Evolutionary conservation across 176 grass and related monocot genomes (phyloP), one percentile per base, ranked within the genome.

Genomic region (Aegilops sharonensis): DNA sequence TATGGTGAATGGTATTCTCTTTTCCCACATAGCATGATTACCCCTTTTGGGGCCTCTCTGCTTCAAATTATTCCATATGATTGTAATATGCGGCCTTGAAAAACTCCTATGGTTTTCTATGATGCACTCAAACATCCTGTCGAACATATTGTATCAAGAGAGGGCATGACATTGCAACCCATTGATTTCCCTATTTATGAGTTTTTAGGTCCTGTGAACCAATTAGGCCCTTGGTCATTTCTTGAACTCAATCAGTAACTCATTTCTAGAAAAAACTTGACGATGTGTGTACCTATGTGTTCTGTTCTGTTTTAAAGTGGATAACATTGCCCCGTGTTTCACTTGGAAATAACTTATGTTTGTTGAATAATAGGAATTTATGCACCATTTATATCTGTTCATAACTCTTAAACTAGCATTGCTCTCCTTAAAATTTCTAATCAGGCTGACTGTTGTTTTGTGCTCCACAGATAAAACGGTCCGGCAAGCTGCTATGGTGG

Each of bases 1-100:
- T 64, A 78, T 92, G 50, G 93, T 98, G 84, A 98, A 98, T 71
- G 97, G 97, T 98, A 98, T 87, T 31, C 15, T 34, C 68, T 90
- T 60, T 47, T 80, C 15, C 61, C 78, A 45, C 43, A 61, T 9
- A 42, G 3, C 34, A 64, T 11, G 8, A 79, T 64, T 79, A 1
- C 35, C 30, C 36, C 59, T 40, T 62, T 64, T 42, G n/a, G 40
- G 71, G 72, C 23, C 42, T 73, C n/a, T 73, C 43, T 27, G 71
- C 39, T 75, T 47, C 42, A 48, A 75, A 75, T 24, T 12, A 74
- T 75, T 75, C 40, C 42, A 48, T 45, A 29, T 13, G 42, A 43
- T 48, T 29, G 42, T 75, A 75, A 5, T 47, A 74, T 27, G 23
- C 15, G 3, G 29, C 24, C 23, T 27, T 75, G 23, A 48, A 75